Evolutionary conservation across 208 protist genomes (phyloP).

Genomic region (Trypanosoma grayi): DNA sequence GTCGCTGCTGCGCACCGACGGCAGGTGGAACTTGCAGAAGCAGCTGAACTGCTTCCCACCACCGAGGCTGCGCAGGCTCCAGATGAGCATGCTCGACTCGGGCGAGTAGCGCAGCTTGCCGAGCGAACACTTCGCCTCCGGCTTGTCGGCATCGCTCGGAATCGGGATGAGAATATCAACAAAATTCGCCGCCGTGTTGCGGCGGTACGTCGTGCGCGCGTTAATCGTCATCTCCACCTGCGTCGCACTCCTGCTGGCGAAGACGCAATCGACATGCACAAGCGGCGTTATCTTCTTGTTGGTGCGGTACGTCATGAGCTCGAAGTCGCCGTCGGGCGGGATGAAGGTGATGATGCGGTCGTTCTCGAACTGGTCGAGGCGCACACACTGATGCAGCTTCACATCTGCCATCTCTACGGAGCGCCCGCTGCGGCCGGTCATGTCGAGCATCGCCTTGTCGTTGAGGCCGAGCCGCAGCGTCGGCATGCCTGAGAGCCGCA

Average conservation of each 20-base stretch:
- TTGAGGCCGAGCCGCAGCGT: constrained; percentile 97
- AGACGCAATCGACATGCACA: constrained; percentile 89
- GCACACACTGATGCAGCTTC: constrained; percentile 99
- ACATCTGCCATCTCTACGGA: constrained; percentile 95
- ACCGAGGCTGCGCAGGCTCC: constrained; percentile 97
- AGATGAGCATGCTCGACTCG: constrained; percentile 95
- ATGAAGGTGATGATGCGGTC: constrained; percentile 94
- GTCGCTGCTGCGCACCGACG: constrained; percentile 88
- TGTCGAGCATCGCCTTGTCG: constrained; percentile 92
- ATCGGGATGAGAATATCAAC: constrained; percentile 98
- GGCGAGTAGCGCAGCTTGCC: constrained; percentile 96
- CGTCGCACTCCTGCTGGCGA: constrained; percentile 89
- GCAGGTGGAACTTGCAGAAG: constrained; percentile 95
- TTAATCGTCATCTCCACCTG: constrained; percentile 95
- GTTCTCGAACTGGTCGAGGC: constrained; percentile 96
- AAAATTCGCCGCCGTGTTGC: constrained; percentile 93
- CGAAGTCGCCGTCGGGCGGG: constrained; percentile 98
- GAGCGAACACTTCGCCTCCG: constrained; percentile 89
- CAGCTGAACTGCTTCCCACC: constrained; percentile 94
- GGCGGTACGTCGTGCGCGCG: constrained; percentile 92
- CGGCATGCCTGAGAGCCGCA: constrained; percentile 98
- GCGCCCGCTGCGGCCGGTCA: constrained; percentile 35
- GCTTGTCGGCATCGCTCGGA: constrained; percentile 96
- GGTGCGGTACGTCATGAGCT: constrained; percentile 97
- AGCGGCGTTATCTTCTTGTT: constrained; percentile 94